Evolutionary conservation across 139 green algal genomes (phyloP).

Genomic region (Spirogloea muscicola): DNA sequence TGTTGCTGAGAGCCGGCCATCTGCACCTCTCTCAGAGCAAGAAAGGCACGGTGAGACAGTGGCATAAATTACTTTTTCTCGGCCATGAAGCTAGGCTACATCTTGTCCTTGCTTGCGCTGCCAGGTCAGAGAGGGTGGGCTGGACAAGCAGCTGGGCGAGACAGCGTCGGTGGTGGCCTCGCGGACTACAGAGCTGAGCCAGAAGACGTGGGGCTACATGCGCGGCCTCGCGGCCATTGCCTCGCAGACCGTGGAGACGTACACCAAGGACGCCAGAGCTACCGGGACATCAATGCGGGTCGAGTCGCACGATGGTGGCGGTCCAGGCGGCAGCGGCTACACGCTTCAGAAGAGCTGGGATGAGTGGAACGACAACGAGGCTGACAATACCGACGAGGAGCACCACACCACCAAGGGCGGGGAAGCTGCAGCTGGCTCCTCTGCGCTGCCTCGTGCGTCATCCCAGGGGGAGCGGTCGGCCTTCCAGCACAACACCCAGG

Average conservation of each 20-base stretch:
- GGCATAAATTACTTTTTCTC: too few relatives aligned
- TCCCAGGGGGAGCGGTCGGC: too few relatives aligned
- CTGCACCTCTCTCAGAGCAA: too few relatives aligned
- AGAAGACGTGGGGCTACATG: constrained; percentile 37
- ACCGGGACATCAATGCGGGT: too few relatives aligned
- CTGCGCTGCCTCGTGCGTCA: neutral
- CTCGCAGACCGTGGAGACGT: constrained; percentile 22
- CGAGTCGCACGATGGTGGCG: neutral
- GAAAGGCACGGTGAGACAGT: too few relatives aligned
- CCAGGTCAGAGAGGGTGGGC: constrained; percentile 37
- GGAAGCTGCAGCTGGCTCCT: neutral
- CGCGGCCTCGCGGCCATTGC: constrained; percentile 1
- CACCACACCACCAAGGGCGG: neutral
- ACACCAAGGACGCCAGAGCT: constrained; percentile 11
- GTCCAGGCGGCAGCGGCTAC: neutral
- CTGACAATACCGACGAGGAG: neutral
- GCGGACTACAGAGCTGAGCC: constrained; percentile 22
- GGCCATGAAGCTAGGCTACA: too few relatives aligned
- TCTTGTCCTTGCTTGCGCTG: too few relatives aligned
- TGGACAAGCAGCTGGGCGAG: constrained; percentile 25
- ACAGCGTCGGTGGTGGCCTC: constrained; percentile 25
- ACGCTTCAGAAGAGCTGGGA: neutral
- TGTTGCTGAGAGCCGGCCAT: too few relatives aligned
- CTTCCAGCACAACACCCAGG: too few relatives aligned
- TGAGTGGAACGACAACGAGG: neutral